phyloP scores from a whole-genome alignment of 768 basidiomycete species.

The Trametes elegans region DNA sequence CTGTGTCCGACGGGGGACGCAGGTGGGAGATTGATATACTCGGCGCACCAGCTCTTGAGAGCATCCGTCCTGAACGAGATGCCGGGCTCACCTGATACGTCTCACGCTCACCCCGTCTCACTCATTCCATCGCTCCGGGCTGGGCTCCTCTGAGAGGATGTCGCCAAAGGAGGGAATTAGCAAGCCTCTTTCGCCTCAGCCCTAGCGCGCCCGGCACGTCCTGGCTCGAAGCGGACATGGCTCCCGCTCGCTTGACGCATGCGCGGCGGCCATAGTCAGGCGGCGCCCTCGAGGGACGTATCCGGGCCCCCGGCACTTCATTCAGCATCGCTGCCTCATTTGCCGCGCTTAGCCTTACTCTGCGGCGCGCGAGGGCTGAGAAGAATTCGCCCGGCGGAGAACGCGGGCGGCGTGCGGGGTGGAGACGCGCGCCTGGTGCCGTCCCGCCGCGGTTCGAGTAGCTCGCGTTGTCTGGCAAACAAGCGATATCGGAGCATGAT shows the following conservation, averaged over 20 bases:
- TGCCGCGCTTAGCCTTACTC: too few relatives aligned
- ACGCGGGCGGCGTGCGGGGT: too few relatives aligned
- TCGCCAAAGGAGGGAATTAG: neutral
- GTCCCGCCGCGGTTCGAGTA: too few relatives aligned
- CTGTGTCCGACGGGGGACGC: neutral
- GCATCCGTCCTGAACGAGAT: slow-evolving; percentile 3
- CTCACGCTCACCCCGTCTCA: neutral
- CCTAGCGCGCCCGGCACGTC: neutral
- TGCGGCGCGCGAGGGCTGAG: too few relatives aligned
- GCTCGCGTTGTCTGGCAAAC: neutral
- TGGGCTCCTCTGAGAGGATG: neutral
- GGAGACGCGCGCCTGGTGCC: too few relatives aligned
- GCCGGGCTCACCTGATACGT: neutral
- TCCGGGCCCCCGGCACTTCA: too few relatives aligned
- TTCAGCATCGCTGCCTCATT: neutral
- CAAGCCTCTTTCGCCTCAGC: neutral
- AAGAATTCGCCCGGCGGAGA: too few relatives aligned
- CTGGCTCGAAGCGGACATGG: neutral
- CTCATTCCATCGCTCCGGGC: neutral
- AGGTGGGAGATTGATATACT: too few relatives aligned
- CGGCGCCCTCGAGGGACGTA: neutral
- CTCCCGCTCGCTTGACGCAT: neutral
- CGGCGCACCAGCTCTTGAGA: too few relatives aligned
- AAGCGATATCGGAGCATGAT: too few relatives aligned
- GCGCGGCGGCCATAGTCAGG: neutral